Evolutionary conservation across 2,329 filamentous ascomycete genomes (phyloP).

Genomic region (Colletotrichum phormii): DNA sequence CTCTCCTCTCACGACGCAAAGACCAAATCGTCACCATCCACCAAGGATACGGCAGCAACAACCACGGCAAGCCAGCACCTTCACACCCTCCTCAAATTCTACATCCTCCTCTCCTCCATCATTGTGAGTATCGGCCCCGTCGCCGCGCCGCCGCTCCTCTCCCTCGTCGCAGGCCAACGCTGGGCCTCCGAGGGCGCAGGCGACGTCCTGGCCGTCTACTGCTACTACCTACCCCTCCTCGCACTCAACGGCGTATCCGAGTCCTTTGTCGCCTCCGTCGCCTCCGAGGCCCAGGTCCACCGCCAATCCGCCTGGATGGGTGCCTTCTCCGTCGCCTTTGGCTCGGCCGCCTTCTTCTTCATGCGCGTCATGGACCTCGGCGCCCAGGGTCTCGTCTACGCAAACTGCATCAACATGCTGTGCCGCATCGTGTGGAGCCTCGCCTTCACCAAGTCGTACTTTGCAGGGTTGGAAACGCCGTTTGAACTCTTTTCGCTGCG

Average conservation of each 20-base stretch:
- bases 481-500: constrained; percentile 56
- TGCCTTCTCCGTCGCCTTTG: constrained; percentile 82
- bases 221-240: constrained; percentile 92
- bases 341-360: constrained; percentile 78
- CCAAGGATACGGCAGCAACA: constrained; percentile 42
- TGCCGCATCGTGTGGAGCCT: constrained; percentile 86
- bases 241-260: constrained; percentile 93
- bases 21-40: constrained; percentile 34
- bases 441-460: constrained; percentile 76
- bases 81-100: constrained; percentile 74
- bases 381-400: constrained; percentile 83
- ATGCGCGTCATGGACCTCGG: constrained; percentile 77
- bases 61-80: constrained; percentile 64
- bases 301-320: constrained; percentile 87
- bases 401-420: constrained; percentile 91
- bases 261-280: constrained; percentile 91
- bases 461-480: constrained; percentile 57
- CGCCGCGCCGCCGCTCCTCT: constrained; percentile 78
- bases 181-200: constrained; percentile 83
- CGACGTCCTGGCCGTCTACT: constrained; percentile 81
- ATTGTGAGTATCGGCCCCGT: constrained; percentile 79
- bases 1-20: constrained; percentile 57
- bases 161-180: constrained; percentile 78
- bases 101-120: constrained; percentile 78
- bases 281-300: constrained; percentile 79